A percentile compares a stretch with the other conserved stretches of the same genome.
phyloP scores from a whole-genome alignment of 1,139 yeast genomes.

The Nadsonia commutata region DNA sequence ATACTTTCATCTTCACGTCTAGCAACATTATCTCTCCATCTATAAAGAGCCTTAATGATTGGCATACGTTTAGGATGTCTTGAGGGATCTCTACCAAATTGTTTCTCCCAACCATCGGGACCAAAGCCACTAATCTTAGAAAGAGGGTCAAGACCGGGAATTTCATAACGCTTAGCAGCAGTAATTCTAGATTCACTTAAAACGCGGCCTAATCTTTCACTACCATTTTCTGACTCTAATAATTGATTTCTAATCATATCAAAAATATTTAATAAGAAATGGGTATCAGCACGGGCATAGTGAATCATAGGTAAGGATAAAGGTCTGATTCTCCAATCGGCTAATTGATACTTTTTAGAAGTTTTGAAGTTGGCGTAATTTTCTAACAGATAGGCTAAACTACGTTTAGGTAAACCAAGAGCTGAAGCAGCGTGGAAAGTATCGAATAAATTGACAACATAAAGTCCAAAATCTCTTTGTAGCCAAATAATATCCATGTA shows the following conservation, averaged over 20 bases:
- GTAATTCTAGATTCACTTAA: slow-evolving; percentile 66
- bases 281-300: slow-evolving; percentile 94
- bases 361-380: slow-evolving; percentile 72
- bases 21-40: slow-evolving; percentile 77
- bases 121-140: slow-evolving; percentile 10
- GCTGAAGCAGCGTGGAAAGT: slow-evolving; percentile 80
- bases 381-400: slow-evolving; percentile 74
- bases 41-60: slow-evolving; percentile 45
- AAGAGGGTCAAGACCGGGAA: slow-evolving; percentile 20
- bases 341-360: slow-evolving; percentile 85
- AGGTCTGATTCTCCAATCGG: slow-evolving; percentile 95
- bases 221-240: slow-evolving; percentile 22
- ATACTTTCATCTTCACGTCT: slow-evolving; percentile 71
- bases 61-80: slow-evolving; percentile 4
- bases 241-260: slow-evolving; percentile 60
- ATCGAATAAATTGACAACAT: slow-evolving; percentile 80
- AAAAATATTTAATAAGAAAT: slow-evolving; percentile 66
- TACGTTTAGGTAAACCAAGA: slow-evolving; percentile 65
- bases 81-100: not conserved
- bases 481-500: slow-evolving; percentile 95
- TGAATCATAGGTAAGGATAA: slow-evolving; percentile 59
- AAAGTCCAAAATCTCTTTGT: slow-evolving; percentile 87
- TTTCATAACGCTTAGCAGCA: slow-evolving; percentile 68
- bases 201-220: slow-evolving; percentile 43
- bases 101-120: slow-evolving; percentile 14